phyloP scores from a whole-genome alignment of 2,329 filamentous ascomycete species.

The Phaeoacremonium minimum region DNA sequence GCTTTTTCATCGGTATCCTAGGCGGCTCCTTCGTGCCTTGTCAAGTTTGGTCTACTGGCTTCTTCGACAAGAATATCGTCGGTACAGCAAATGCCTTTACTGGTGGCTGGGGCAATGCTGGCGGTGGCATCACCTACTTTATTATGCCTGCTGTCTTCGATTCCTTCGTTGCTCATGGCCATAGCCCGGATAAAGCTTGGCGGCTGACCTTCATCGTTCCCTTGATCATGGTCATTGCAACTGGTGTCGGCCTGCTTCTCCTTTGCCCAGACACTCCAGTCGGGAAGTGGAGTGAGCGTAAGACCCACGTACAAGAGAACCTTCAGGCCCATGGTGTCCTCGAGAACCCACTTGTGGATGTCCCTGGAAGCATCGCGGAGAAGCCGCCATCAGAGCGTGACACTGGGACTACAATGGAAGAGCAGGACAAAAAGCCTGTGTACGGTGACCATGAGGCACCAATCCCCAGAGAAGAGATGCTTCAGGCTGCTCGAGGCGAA shows the following conservation, averaged over 20 bases:
- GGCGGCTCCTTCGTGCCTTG: slow-evolving; percentile 79
- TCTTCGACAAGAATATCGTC: slow-evolving; percentile 90
- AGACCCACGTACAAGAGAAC: slow-evolving; percentile 18
- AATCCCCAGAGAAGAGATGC: slow-evolving; percentile 43
- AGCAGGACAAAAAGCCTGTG: slow-evolving; percentile 27
- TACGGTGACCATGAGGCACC: slow-evolving; percentile 38
- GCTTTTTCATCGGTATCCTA: slow-evolving; percentile 79
- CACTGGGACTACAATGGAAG: slow-evolving; percentile 2
- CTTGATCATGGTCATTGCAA: slow-evolving; percentile 66
- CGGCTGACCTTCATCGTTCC: slow-evolving; percentile 81
- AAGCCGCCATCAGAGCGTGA: slow-evolving; percentile 19
- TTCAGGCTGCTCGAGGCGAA: slow-evolving; percentile 51
- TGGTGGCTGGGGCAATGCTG: slow-evolving; percentile 81
- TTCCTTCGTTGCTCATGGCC: slow-evolving; percentile 58
- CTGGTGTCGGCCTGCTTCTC: slow-evolving; percentile 65
- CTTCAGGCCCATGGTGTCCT: slow-evolving; percentile 43
- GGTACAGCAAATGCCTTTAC: slow-evolving; percentile 84
- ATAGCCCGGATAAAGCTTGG: slow-evolving; percentile 70
- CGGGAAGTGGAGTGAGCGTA: slow-evolving; percentile 74
- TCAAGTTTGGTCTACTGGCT: slow-evolving; percentile 88
- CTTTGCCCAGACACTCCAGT: slow-evolving; percentile 78
- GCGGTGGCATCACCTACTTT: slow-evolving; percentile 89
- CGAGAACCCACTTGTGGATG: slow-evolving; percentile 35
- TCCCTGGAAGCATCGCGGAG: slow-evolving; percentile 46
- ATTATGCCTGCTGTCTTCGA: slow-evolving; percentile 89